These are phyloP conservation scores for Pueraria montana DNA, from an alignment of 306 rosid genomes.

Conservation along the genomic window DNA sequence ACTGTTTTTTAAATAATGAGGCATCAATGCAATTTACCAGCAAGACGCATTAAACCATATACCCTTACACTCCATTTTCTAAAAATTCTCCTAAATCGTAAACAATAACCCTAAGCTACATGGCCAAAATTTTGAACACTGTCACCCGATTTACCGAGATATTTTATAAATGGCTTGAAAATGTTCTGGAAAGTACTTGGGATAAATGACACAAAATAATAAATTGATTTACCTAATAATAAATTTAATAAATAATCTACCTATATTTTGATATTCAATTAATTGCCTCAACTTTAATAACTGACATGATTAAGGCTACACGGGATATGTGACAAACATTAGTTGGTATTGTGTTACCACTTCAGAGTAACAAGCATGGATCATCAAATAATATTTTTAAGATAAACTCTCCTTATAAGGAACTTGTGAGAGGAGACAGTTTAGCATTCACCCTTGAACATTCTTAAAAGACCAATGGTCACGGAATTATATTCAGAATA, in stretches of 20 bases:
- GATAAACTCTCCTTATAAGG: slow-evolving; percentile 20
- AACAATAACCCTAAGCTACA: not conserved
- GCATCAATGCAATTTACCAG: not conserved
- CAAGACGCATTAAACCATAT: not conserved
- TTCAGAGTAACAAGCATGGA: slow-evolving; percentile 34
- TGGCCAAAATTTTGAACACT: not conserved
- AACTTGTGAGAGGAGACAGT: slow-evolving; percentile 25
- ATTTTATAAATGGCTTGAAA: not conserved
- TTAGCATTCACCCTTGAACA: slow-evolving; percentile 15
- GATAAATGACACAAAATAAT: not conserved
- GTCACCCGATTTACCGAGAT: not conserved
- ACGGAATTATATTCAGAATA: slow-evolving; percentile 1
- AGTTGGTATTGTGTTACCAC: slow-evolving; percentile 1
- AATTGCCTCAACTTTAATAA: slow-evolving; percentile 30
- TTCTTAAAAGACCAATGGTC: slow-evolving; percentile 23
- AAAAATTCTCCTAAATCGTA: not conserved
- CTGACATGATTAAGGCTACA: slow-evolving; percentile 12
- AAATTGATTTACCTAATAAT: not conserved
- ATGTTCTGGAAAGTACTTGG: not conserved
- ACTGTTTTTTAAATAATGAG: not conserved
- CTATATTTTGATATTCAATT: not conserved
- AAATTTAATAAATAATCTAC: not conserved
- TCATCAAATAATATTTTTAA: slow-evolving; percentile 12
- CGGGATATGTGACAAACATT: slow-evolving; percentile 6
- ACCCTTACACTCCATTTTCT: not conserved